Percentiles rank a stretch among this genome's conserved stretches.
Evolutionary conservation across 805 yeast genomes (phyloP).

Genomic region (Clavispora phyllophila): DNA sequence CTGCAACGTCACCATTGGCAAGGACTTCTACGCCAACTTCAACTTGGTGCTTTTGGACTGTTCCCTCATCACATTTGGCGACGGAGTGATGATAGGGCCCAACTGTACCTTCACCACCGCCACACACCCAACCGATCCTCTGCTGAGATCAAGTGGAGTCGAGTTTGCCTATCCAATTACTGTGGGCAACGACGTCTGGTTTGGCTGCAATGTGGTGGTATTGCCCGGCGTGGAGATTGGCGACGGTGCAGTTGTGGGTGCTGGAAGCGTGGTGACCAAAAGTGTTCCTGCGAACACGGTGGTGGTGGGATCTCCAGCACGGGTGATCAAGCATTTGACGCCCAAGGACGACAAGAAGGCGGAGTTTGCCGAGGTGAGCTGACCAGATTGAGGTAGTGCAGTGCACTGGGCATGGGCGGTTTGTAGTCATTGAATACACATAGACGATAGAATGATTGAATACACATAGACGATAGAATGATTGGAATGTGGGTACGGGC

Average conservation of each 20-base stretch:
- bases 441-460: too few species aligned
- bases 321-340: constrained; percentile 32
- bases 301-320: constrained; percentile 63
- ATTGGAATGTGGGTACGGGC: too few species aligned
- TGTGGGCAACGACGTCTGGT: constrained; percentile 66
- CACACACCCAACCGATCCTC: constrained; percentile 55
- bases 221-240: constrained; percentile 68
- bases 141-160: constrained; percentile 34
- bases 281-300: constrained; percentile 52
- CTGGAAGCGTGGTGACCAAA: constrained; percentile 60
- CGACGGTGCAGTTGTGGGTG: constrained; percentile 56
- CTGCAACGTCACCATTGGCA: constrained; percentile 52
- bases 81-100: constrained; percentile 59
- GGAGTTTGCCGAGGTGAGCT: background rate
- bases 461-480: too few species aligned
- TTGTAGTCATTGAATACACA: too few species aligned
- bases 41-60: constrained; percentile 53
- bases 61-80: constrained; percentile 56
- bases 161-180: constrained; percentile 55
- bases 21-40: constrained; percentile 57
- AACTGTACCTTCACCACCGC: constrained; percentile 57
- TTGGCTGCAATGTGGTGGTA: constrained; percentile 51
- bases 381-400: too few species aligned
- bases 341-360: constrained; percentile 14
- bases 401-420: too few species aligned